These are phyloP conservation scores for Calophaca sinica DNA, from an alignment of 306 rosid species.

Conservation along the genomic window DNA sequence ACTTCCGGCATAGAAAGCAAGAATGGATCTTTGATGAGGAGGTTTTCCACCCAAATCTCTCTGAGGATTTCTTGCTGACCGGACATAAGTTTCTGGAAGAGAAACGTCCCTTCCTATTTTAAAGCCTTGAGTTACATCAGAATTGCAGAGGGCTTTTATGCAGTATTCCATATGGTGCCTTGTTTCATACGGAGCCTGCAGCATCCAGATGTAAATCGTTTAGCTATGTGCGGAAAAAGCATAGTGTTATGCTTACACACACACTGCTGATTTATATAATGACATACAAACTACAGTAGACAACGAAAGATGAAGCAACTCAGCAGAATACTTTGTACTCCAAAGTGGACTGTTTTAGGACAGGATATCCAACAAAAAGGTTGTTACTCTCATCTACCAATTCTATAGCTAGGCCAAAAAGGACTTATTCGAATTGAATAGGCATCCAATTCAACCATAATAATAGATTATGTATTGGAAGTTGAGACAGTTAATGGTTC, in stretches of 20 bases:
- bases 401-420: slow-evolving; percentile 6
- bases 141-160: slow-evolving; percentile 92
- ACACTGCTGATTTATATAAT: not conserved
- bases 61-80: slow-evolving; percentile 75
- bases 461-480: slow-evolving; percentile 10
- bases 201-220: slow-evolving; percentile 30
- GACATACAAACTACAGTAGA: slow-evolving; percentile 28
- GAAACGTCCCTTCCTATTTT: slow-evolving; percentile 91
- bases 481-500: slow-evolving; percentile 29
- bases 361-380: slow-evolving; percentile 34
- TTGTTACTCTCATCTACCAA: not conserved
- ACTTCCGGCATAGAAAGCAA: slow-evolving; percentile 90
- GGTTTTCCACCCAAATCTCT: slow-evolving; percentile 85
- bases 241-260: not conserved
- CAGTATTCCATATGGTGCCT: slow-evolving; percentile 98
- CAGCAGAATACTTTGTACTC: slow-evolving; percentile 3
- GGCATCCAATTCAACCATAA: slow-evolving; percentile 27
- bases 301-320: slow-evolving; percentile 37
- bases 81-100: slow-evolving; percentile 86
- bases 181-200: slow-evolving; percentile 93
- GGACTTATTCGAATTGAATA: slow-evolving; percentile 22
- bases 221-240: slow-evolving; percentile 20
- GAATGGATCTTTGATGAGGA: slow-evolving; percentile 70
- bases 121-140: slow-evolving; percentile 88
- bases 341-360: slow-evolving; percentile 7